phyloP scores from a whole-genome alignment of 345 rosid genomes.

The Ricinus communis region DNA sequence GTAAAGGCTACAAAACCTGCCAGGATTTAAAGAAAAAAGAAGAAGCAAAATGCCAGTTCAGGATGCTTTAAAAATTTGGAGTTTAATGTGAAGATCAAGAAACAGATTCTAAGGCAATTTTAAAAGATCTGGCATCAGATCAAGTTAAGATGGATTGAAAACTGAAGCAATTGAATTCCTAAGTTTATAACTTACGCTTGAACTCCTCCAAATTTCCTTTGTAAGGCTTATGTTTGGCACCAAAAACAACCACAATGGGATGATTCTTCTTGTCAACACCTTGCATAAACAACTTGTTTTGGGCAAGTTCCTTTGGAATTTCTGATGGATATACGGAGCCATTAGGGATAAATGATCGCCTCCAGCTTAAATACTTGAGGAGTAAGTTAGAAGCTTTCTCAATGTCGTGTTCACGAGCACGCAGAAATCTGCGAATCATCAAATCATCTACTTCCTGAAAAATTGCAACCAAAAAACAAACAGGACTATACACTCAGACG shows the following conservation, averaged over 20 bases:
- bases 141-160: too few relatives aligned
- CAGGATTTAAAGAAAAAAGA: neutral
- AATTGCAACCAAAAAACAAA: conserved; percentile 8
- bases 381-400: conserved; percentile 78
- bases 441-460: conserved; percentile 74
- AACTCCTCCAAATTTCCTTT: conserved; percentile 69
- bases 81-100: neutral
- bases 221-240: conserved; percentile 61
- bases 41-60: neutral
- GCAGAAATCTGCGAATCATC: conserved; percentile 73
- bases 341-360: conserved; percentile 48
- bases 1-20: conserved; percentile 67
- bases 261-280: conserved; percentile 73
- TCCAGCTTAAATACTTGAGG: conserved; percentile 76
- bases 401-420: conserved; percentile 83
- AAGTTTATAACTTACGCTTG: conserved; percentile 51
- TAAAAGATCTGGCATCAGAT: too few relatives aligned
- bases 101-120: too few relatives aligned
- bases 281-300: conserved; percentile 68
- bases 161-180: neutral
- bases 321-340: conserved; percentile 56
- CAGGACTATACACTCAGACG: too few relatives aligned
- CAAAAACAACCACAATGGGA: conserved; percentile 57
- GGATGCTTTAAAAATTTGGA: neutral
- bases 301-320: conserved; percentile 57